These are phyloP conservation scores for Carex arenaria DNA, from an alignment of 202 grass and related monocot genomes.

Conservation along the genomic window DNA sequence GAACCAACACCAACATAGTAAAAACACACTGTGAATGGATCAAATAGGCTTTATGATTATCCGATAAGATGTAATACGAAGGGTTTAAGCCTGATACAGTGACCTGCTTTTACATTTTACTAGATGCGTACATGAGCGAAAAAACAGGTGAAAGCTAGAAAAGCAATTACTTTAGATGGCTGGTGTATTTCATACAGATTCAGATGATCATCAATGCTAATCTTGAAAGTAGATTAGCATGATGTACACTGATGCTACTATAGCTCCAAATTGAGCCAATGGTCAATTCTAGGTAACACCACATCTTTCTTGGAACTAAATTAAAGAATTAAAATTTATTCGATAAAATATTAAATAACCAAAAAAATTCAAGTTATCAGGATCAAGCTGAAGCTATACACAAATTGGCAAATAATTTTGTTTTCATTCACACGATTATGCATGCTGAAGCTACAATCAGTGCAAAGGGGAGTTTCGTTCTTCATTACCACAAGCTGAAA, in stretches of 20 bases:
- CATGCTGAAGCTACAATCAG: neutral
- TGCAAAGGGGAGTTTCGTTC: neutral
- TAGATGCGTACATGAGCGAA: no score
- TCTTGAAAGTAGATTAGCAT: neutral
- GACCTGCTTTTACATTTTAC: no score
- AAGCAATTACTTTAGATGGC: no score
- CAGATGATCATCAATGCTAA: no score
- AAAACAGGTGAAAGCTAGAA: no score
- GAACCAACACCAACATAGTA: no score
- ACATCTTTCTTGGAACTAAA: neutral
- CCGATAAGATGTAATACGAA: no score
- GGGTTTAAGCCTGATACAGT: no score
- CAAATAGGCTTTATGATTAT: no score
- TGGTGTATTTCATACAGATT: no score
- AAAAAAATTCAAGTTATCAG: neutral
- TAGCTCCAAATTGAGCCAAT: neutral
- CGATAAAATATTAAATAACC: neutral
- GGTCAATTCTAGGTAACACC: neutral
- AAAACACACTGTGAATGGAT: no score
- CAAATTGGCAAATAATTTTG: neutral
- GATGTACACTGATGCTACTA: neutral
- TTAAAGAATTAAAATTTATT: neutral
- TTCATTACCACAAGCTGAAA: constrained; percentile 11
- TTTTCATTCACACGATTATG: neutral
- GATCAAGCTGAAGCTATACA: neutral